Conservation (phyloP, 2,329 filamentous ascomycete genomes). For the Pezicula rhizophila region DNA sequence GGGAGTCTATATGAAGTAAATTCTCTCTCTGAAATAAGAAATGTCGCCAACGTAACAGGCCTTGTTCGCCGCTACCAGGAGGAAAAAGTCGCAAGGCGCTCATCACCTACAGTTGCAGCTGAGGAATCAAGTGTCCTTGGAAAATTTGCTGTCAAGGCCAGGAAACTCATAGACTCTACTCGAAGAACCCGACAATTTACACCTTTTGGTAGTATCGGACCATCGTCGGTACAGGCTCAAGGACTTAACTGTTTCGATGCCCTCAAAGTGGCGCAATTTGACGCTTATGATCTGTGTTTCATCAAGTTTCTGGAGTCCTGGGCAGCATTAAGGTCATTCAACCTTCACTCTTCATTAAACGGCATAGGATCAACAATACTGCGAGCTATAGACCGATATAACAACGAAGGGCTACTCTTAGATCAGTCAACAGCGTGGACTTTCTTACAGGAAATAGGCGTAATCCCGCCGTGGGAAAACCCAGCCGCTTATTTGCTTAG, state of each 20-base stretch:
- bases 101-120: no score
- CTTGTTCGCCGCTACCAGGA: constrained; percentile 51
- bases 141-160: constrained; percentile 45
- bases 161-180: constrained; percentile 43
- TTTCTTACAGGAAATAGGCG: constrained; percentile 72
- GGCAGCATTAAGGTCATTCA: constrained; percentile 51
- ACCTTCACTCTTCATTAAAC: constrained; percentile 45
- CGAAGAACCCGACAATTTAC: constrained; percentile 44
- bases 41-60: constrained; percentile 43
- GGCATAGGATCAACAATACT: constrained; percentile 60
- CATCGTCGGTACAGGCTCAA: constrained; percentile 18
- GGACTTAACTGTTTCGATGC: constrained; percentile 4
- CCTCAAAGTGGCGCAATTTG: constrained; percentile 9
- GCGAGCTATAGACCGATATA: constrained; percentile 55
- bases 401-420: constrained; percentile 35
- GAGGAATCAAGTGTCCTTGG: background rate
- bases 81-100: constrained; percentile 17
- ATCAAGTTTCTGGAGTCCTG: constrained; percentile 67
- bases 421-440: constrained; percentile 47
- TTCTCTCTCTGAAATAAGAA: constrained; percentile 45
- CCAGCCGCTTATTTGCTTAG: constrained; percentile 54
- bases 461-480: constrained; percentile 66
- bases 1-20: constrained; percentile 59
- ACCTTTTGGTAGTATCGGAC: constrained; percentile 42
- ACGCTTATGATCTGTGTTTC: constrained; percentile 7